Conservation (phyloP, 768 basidiomycete genomes). For the Tephrocybe sp. region DNA sequence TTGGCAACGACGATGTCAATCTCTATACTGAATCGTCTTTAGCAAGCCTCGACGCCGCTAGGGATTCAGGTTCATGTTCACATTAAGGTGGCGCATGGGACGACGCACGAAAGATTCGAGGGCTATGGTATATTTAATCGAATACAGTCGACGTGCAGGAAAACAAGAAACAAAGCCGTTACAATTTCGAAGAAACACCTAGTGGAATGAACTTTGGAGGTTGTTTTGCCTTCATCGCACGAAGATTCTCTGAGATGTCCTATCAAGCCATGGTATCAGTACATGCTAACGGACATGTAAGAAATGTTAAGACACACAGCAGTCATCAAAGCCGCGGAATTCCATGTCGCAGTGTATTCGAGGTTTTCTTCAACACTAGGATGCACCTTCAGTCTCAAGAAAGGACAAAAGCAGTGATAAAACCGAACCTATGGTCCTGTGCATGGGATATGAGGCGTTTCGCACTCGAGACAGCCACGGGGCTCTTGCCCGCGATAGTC, state of each 20-base stretch:
- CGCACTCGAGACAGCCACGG: slow-evolving; percentile 72
- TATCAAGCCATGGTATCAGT: slow-evolving; percentile 10
- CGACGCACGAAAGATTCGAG: too few relatives aligned
- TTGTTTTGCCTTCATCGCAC: slow-evolving; percentile 29
- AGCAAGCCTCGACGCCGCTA: too few relatives aligned
- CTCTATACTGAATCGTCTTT: too few relatives aligned
- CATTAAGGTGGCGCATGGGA: too few relatives aligned
- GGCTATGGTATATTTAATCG: too few relatives aligned
- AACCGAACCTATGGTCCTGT: slow-evolving; percentile 68
- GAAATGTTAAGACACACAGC: slow-evolving; percentile 23
- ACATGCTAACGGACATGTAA: background rate
- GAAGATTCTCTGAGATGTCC: slow-evolving; percentile 36
- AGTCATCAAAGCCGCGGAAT: slow-evolving; percentile 38
- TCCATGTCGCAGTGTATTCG: slow-evolving; percentile 43
- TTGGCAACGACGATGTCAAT: too few relatives aligned
- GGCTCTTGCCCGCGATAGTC: slow-evolving; percentile 71
- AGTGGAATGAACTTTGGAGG: slow-evolving; percentile 27
- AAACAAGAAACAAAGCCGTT: background rate
- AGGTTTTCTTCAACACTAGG: slow-evolving; percentile 39
- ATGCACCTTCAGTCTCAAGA: background rate
- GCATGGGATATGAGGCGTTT: slow-evolving; percentile 80
- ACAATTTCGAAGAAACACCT: slow-evolving; percentile 20
- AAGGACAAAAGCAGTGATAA: background rate
- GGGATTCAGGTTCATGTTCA: too few relatives aligned
- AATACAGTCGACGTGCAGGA: too few relatives aligned